phyloP scores from a whole-genome alignment of 768 basidiomycete species.

The Agrocybe praecox region DNA sequence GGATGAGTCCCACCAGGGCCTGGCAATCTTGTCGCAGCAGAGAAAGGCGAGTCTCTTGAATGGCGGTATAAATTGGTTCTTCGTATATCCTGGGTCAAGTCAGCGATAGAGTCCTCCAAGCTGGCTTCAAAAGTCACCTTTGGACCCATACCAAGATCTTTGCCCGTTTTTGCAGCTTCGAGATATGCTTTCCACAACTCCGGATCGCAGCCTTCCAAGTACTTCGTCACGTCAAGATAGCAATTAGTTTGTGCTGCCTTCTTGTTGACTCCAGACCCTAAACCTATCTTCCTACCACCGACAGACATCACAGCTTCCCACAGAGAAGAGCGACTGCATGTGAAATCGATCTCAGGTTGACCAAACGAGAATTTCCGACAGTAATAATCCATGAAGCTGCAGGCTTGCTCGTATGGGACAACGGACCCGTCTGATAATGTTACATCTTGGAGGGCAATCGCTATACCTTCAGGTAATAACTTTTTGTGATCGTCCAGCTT shows the following conservation, averaged over 20 bases:
- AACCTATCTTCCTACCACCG: slow-evolving; percentile 77
- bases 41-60: slow-evolving; percentile 53
- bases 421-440: slow-evolving; percentile 62
- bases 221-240: slow-evolving; percentile 86
- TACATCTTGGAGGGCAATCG: slow-evolving; percentile 15
- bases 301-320: slow-evolving; percentile 84
- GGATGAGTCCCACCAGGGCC: slow-evolving; percentile 37
- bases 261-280: slow-evolving; percentile 71
- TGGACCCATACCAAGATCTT: slow-evolving; percentile 72
- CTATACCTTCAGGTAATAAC: slow-evolving; percentile 20
- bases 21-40: slow-evolving; percentile 35
- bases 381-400: slow-evolving; percentile 95
- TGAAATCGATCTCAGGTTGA: slow-evolving; percentile 68
- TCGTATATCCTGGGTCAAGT: slow-evolving; percentile 68
- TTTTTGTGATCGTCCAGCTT: slow-evolving; percentile 43
- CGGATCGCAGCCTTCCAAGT: slow-evolving; percentile 84
- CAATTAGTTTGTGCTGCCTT: slow-evolving; percentile 71
- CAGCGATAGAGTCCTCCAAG: slow-evolving; percentile 71
- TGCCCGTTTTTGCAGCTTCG: slow-evolving; percentile 60
- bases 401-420: slow-evolving; percentile 72
- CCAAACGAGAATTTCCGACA: slow-evolving; percentile 78
- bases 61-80: slow-evolving; percentile 65
- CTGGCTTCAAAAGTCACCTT: slow-evolving; percentile 67
- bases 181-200: slow-evolving; percentile 77
- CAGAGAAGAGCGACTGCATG: slow-evolving; percentile 23